Evolutionary conservation across 257 asterid species (phyloP), one percentile per base, ranked within the genome.

Genomic region (Solanum verrucosum): DNA sequence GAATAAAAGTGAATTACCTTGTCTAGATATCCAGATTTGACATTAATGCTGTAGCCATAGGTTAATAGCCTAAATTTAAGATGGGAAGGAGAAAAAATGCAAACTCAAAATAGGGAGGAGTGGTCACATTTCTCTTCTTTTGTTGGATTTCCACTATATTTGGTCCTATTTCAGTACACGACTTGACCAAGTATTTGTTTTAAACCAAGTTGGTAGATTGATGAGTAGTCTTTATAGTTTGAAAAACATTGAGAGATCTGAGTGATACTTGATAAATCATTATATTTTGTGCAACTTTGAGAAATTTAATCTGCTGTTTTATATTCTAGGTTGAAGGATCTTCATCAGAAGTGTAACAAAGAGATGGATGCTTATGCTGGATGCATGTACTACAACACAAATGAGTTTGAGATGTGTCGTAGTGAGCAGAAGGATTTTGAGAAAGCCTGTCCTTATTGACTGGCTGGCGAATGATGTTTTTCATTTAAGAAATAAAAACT

Each of bases 351-450:
- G 90, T 97, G 99, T 93, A 88, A 87, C 89, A 97, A 96, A 88
- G 99, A 97, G 91, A 91, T 96, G 93, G 97, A 97, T 90, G 91
- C 98, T 35, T 97, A 95, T 87, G 96, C 95, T 21, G 98, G 99
- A 75, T 96, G 99, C 91, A 93, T 97, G 99, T 94, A 94, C 92
- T 96, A 96, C 94, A 91, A 93, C 93, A 96, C 99, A 1, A 96
- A 97, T 29, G 99, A 97, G 89, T 97, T 96, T 89, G 99, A 97
- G 44, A 75, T 95, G 52, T 97, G 99, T 86, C 98, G 99, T 88
- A 93, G 94, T 91, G 99, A 97, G 93, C 99, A 97, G 90, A 79
- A 93, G 79, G 96, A 92, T 34, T 97, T 97, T 20, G 99, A 96
- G 93, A 94, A 95, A 90, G 94, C 96, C 78, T 97, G 98, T 91